Evolutionary conservation across 768 basidiomycete genomes (phyloP), one percentile per base, ranked within the genome.

Genomic region (Infundibulicybe gibba): DNA sequence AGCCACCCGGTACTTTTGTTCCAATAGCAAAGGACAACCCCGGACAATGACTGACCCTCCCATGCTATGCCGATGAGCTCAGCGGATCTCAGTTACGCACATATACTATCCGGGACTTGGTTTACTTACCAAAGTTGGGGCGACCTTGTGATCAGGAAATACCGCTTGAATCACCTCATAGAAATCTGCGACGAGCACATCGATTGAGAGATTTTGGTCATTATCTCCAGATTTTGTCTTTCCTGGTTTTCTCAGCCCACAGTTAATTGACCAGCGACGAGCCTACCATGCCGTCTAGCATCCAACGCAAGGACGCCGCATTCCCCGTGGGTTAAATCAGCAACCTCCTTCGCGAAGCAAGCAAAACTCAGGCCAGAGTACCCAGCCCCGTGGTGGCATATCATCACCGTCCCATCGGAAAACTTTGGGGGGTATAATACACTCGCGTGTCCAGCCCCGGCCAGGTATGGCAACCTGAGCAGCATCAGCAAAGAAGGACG

Each of bases 361-460:
- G 97, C 94, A 62, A 95, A 99, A 53, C 81, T 90, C 50, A 97
- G 70, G 0, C 83, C 97, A 0, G 87, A 85, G 60, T 92, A 92
- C 12, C 97, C 97, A 0, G 92, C 95, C 1, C 97, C 97, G 55
- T 99, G 95, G 57, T 97, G 94, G 66, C 90, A 94, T 5, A 97
- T 76, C 61, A 98, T 79, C 3, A 95, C 81, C 0, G 87, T 84
- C 32, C 73, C 76, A 43, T 73, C 69, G 15, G 67, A 53, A 25
- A 67, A 63, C 41, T 72, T 72, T 1, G 93, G 81, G 1, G 78
- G 0, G 90, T 87, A 61, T 94, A 89, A 65, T 97, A 97, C 9
- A 83, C 85, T 25, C 94, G 76, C 54, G 83, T 79, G 41, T 87
- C 82, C 4, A 91, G 78, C 15, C 70, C 6, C 82, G 71, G 11